Percentiles rank a stretch among this genome's conserved stretches.
Evolutionary conservation across 2,329 filamentous ascomycete genomes (phyloP).

Genomic region (Metarhizium brunneum): DNA sequence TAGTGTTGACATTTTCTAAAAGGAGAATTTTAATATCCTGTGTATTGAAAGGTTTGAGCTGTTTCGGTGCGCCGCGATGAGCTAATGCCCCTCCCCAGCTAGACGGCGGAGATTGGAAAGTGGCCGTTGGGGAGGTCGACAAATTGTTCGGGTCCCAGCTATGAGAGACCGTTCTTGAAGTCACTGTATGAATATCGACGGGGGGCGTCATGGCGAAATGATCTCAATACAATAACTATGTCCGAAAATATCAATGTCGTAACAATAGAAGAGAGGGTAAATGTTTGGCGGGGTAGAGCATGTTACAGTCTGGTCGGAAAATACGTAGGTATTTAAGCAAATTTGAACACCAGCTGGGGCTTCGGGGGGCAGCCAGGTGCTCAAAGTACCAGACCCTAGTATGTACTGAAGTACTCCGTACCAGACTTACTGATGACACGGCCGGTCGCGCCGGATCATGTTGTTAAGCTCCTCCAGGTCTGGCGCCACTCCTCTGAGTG

Average conservation of each 20-base stretch:
- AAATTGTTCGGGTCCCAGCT: slow-evolving; percentile 46
- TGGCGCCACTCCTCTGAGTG: too few relatives aligned
- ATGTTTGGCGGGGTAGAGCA: neutral
- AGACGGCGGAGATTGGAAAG: slow-evolving; percentile 64
- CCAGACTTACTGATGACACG: too few relatives aligned
- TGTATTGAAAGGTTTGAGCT: slow-evolving; percentile 89
- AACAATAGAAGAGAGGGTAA: neutral
- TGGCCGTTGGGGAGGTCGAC: slow-evolving; percentile 65
- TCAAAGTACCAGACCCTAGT: too few relatives aligned
- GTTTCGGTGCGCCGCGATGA: slow-evolving; percentile 46
- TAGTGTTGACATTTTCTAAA: slow-evolving; percentile 91
- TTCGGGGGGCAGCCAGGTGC: too few relatives aligned
- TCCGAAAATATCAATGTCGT: neutral
- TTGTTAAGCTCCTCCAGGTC: too few relatives aligned
- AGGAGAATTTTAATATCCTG: slow-evolving; percentile 94
- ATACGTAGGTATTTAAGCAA: neutral
- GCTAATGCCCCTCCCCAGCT: slow-evolving; percentile 43
- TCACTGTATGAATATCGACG: slow-evolving; percentile 35
- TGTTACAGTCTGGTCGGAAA: neutral
- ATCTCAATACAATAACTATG: neutral
- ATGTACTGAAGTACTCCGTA: too few relatives aligned
- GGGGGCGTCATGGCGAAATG: slow-evolving; percentile 28
- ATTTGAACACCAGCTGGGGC: neutral
- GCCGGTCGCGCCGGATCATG: too few relatives aligned
- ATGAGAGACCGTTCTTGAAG: slow-evolving; percentile 38